These are phyloP conservation scores for Macadamia integrifolia DNA, from an alignment of 164 flowering plant species.

Conservation along the genomic window DNA sequence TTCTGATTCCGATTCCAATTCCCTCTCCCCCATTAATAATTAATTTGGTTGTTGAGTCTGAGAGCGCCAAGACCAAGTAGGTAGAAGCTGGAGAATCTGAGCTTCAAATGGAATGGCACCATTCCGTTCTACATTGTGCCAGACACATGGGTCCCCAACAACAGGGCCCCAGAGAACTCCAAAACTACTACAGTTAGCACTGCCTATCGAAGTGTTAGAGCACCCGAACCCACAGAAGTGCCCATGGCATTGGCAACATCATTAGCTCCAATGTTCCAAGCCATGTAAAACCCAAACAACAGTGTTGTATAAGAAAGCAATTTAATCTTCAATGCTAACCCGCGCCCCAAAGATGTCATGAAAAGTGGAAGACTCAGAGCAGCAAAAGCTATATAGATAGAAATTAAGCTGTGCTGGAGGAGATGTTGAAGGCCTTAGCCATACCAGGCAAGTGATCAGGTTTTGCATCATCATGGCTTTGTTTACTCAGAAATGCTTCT, in stretches of 20 bases:
- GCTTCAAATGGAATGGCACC: too few relatives aligned
- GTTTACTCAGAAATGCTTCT: not conserved
- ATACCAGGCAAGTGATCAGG: slow-evolving; percentile 42
- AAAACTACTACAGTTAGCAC: slow-evolving; percentile 80
- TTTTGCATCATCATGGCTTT: slow-evolving; percentile 5
- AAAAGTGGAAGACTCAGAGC: slow-evolving; percentile 55
- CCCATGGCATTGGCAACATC: slow-evolving; percentile 99
- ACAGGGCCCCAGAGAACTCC: slow-evolving; percentile 90
- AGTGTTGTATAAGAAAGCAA: slow-evolving; percentile 62
- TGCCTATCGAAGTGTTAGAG: slow-evolving; percentile 79
- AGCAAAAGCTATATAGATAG: slow-evolving; percentile 58
- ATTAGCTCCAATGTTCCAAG: slow-evolving; percentile 98
- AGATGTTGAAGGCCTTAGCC: slow-evolving; percentile 80
- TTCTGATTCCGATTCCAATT: too few relatives aligned
- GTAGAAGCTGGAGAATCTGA: too few relatives aligned
- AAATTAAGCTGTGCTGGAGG: slow-evolving; percentile 58
- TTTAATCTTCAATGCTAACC: slow-evolving; percentile 55
- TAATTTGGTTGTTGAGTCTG: too few relatives aligned
- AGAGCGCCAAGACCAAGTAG: too few relatives aligned
- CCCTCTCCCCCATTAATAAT: too few relatives aligned
- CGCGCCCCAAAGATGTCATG: slow-evolving; percentile 56
- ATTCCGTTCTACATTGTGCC: slow-evolving; percentile 98
- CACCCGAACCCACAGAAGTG: slow-evolving; percentile 96
- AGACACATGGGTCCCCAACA: slow-evolving; percentile 92
- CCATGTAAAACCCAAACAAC: slow-evolving; percentile 89